These are phyloP conservation scores for Phytophthora pistaciae DNA, from an alignment of 352 stramenopile species.

Conservation along the genomic window DNA sequence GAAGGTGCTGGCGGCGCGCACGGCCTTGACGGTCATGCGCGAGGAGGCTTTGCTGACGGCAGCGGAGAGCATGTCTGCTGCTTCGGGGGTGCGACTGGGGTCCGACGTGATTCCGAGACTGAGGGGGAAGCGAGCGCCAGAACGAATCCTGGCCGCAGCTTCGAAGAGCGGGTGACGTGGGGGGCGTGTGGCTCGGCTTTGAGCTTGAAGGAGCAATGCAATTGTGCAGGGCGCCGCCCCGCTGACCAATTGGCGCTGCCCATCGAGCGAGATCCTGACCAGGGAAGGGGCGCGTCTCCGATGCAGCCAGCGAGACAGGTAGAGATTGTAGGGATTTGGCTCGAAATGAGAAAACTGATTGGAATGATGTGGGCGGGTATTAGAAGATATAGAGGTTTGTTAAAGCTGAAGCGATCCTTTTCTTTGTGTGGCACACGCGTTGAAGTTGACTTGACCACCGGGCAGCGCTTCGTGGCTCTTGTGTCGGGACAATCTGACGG, in stretches of 20 bases:
- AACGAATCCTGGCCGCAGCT: slow-evolving; percentile 35
- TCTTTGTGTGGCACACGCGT: not conserved
- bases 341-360: not conserved
- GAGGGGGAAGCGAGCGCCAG: slow-evolving; percentile 8
- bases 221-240: slow-evolving; percentile 4
- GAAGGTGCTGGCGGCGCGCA: slow-evolving; percentile 52
- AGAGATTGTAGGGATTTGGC: not conserved
- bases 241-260: not conserved
- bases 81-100: not conserved
- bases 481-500: no score
- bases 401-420: slow-evolving; percentile 2
- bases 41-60: slow-evolving; percentile 31
- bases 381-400: not conserved
- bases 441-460: not conserved
- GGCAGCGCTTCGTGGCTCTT: no score
- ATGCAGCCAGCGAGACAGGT: not conserved
- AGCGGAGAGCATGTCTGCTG: slow-evolving; percentile 36
- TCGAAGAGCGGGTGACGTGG: slow-evolving; percentile 5
- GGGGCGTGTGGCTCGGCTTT: slow-evolving; percentile 10
- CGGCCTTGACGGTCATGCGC: slow-evolving; percentile 42
- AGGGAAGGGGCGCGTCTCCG: slow-evolving; percentile 17
- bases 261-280: slow-evolving; percentile 28
- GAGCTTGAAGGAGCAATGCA: slow-evolving; percentile 19
- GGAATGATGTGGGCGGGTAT: not conserved
- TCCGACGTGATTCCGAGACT: slow-evolving; percentile 18